These are phyloP conservation scores for Hyaloscypha bicolor DNA, from an alignment of 495 filamentous ascomycete genomes.

Conservation along the genomic window DNA sequence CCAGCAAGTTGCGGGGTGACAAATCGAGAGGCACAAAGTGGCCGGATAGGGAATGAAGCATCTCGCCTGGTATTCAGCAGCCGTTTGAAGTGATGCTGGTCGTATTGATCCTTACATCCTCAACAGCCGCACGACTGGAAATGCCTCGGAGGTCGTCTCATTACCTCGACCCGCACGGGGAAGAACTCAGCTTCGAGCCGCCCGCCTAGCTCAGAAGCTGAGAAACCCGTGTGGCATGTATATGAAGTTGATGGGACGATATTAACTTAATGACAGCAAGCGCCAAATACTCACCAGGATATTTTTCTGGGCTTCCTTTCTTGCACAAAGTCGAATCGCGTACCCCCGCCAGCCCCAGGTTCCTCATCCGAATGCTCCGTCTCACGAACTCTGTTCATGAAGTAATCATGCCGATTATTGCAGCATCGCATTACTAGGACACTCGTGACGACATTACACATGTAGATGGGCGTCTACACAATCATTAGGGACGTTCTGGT, in stretches of 20 bases:
- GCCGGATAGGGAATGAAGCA: background rate
- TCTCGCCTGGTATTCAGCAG: constrained; percentile 1
- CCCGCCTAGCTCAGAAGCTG: background rate
- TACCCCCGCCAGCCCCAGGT: background rate
- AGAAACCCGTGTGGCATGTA: background rate
- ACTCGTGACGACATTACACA: constrained; percentile 7
- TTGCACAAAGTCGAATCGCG: background rate
- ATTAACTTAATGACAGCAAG: background rate
- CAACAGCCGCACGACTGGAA: background rate
- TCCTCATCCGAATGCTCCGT: background rate
- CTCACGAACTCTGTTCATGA: background rate
- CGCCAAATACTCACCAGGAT: background rate
- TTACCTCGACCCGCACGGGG: no score
- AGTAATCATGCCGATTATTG: background rate
- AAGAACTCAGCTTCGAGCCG: background rate
- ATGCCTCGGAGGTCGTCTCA: background rate
- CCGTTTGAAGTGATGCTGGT: background rate
- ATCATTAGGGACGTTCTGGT: background rate
- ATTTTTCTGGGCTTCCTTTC: background rate
- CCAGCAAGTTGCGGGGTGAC: background rate
- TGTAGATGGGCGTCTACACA: background rate
- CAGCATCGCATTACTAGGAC: background rate
- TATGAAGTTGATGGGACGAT: background rate
- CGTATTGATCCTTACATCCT: background rate
- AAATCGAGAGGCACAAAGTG: background rate